A percentile compares a stretch with the other conserved stretches of the same genome.
phyloP scores from a whole-genome alignment of 1,284 basidiomycete species.

The Trichosporon ovoides region DNA sequence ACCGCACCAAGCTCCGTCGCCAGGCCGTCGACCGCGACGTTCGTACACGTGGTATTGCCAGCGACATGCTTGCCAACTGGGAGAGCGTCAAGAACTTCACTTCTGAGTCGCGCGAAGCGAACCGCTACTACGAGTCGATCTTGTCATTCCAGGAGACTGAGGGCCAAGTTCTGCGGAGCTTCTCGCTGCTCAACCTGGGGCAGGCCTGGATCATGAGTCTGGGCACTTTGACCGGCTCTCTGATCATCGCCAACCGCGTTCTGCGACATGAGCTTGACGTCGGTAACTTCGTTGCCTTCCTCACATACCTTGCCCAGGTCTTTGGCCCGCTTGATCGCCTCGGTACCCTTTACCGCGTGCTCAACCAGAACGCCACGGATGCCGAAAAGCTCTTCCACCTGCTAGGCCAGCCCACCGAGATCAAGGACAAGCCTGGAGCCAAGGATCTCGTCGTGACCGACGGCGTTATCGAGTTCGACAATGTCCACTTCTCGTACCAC shows the following conservation, averaged over 20 bases:
- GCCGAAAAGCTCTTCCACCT: constrained; percentile 93
- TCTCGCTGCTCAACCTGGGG: constrained; percentile 86
- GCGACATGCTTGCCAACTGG: constrained; percentile 97
- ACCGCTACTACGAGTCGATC: constrained; percentile 82
- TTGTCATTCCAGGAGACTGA: constrained; percentile 82
- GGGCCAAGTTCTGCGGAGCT: constrained; percentile 83
- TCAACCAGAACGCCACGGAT: constrained; percentile 87
- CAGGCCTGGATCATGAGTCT: constrained; percentile 91
- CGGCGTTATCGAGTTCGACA: constrained; percentile 87
- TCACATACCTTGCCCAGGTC: constrained; percentile 93
- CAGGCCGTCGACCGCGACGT: constrained; percentile 93
- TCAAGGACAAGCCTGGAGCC: constrained; percentile 65
- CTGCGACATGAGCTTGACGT: constrained; percentile 84
- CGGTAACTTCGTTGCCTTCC: constrained; percentile 95
- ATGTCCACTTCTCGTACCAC: constrained; percentile 85
- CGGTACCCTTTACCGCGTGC: constrained; percentile 89
- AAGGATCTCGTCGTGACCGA: constrained; percentile 67
- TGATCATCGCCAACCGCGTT: constrained; percentile 87
- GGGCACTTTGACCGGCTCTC: constrained; percentile 85
- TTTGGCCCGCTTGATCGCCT: constrained; percentile 91
- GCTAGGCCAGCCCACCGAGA: constrained; percentile 73
- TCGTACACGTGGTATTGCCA: constrained; percentile 82
- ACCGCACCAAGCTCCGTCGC: constrained; percentile 82
- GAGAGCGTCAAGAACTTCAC: constrained; percentile 98
- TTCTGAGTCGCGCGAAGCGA: constrained; percentile 83